phyloP scores from a whole-genome alignment of 2,329 filamentous ascomycete genomes.

The Phaeosphaeria sp. region DNA sequence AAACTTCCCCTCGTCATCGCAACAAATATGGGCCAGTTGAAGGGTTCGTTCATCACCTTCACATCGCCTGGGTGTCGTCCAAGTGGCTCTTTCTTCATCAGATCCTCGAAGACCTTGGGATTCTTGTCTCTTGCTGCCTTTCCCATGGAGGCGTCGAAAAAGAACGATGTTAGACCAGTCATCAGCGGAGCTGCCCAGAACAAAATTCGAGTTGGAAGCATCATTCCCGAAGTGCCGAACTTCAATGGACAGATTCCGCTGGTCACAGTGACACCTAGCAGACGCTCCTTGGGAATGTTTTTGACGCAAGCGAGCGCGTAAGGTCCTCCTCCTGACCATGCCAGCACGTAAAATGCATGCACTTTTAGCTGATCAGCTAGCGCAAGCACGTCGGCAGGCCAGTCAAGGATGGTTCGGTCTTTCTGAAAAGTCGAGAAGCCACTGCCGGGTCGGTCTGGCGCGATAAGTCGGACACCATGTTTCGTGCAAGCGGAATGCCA shows the following conservation, averaged over 20 bases:
- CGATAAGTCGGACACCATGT: constrained; percentile 49
- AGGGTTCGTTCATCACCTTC: constrained; percentile 26
- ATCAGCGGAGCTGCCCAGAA: constrained; percentile 36
- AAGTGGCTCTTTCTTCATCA: constrained; percentile 29
- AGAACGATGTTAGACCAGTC: constrained; percentile 22
- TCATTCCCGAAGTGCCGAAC: constrained; percentile 36
- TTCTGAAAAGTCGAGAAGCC: constrained; percentile 51
- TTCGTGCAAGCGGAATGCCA: constrained; percentile 43
- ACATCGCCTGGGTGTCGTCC: constrained; percentile 26
- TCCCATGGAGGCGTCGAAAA: constrained; percentile 33
- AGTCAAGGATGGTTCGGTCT: constrained; percentile 48
- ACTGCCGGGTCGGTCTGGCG: constrained; percentile 53
- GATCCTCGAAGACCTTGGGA: constrained; percentile 31
- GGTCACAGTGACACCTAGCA: constrained; percentile 32
- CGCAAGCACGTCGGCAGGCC: constrained; percentile 51
- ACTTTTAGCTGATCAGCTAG: constrained; percentile 52
- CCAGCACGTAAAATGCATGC: constrained; percentile 52
- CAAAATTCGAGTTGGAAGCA: constrained; percentile 25
- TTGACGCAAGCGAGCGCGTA: constrained; percentile 57
- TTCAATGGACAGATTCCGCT: constrained; percentile 34
- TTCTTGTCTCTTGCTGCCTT: constrained; percentile 33
- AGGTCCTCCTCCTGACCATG: constrained; percentile 56
- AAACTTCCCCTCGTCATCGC: constrained; percentile 36
- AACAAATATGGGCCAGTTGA: constrained; percentile 29
- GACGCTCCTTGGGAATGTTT: constrained; percentile 38